Conservation (phyloP, 1,284 basidiomycete genomes). For the Papiliotrema flavescens region DNA sequence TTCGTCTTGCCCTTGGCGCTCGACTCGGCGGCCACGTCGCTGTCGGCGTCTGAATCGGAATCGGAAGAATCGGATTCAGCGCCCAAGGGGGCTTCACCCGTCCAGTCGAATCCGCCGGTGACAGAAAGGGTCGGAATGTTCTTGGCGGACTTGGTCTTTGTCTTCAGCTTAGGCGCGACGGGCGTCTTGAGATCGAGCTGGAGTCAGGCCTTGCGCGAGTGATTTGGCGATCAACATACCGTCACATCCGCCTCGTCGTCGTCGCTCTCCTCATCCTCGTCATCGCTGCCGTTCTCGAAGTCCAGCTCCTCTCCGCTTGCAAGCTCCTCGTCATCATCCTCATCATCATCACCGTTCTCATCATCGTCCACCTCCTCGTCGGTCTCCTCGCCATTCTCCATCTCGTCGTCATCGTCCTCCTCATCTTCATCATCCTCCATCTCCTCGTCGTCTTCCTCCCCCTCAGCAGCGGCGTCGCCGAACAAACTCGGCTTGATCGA, state of each 20-base stretch:
- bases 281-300: constrained; percentile 5
- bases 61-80: constrained; percentile 8
- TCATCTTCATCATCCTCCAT: constrained; percentile 21
- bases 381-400: constrained; percentile 24
- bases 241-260: constrained; percentile 11
- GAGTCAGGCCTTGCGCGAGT: constrained; percentile 3
- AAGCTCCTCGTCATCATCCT: constrained; percentile 3
- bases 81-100: constrained; percentile 40
- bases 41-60: constrained; percentile 20
- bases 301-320: constrained; percentile 7
- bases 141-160: constrained; percentile 15
- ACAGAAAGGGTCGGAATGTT: constrained; percentile 44
- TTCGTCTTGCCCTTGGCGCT: constrained; percentile 22
- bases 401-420: constrained; percentile 24
- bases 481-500: constrained; percentile 90
- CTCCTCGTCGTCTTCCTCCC: constrained; percentile 48
- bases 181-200: constrained; percentile 3
- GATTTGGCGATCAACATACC: not conserved
- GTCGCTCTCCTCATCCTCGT: constrained; percentile 6
- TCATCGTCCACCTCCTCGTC: constrained; percentile 9
- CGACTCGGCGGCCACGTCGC: constrained; percentile 16
- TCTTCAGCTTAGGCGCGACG: constrained; percentile 24
- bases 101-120: constrained; percentile 55
- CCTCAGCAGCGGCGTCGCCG: constrained; percentile 50
- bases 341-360: constrained; percentile 7